These are phyloP conservation scores for Suillus lakei DNA, from an alignment of 768 basidiomycete genomes.

Conservation along the genomic window DNA sequence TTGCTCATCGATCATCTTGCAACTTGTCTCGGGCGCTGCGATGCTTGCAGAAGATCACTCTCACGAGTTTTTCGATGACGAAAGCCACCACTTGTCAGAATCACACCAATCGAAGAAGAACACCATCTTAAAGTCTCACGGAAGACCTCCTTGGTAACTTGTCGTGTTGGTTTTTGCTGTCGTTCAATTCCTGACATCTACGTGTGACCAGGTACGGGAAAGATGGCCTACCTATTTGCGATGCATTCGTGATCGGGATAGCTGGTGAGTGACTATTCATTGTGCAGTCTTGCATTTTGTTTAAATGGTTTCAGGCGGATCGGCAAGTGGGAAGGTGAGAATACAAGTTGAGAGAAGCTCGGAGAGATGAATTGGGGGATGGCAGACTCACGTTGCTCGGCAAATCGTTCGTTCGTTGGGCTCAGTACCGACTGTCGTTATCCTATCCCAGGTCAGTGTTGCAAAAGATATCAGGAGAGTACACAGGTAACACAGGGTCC, in stretches of 20 bases:
- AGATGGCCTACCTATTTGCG: slow-evolving; percentile 68
- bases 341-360: slow-evolving; percentile 1
- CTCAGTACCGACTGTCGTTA: slow-evolving; percentile 87
- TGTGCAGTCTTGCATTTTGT: neutral
- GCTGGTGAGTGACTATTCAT: slow-evolving; percentile 58
- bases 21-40: slow-evolving; percentile 5
- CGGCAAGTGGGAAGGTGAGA: slow-evolving; percentile 83
- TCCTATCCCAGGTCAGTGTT: slow-evolving; percentile 76
- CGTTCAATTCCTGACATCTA: slow-evolving; percentile 17
- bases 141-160: slow-evolving; percentile 79
- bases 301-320: slow-evolving; percentile 59
- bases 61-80: slow-evolving; percentile 26
- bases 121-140: slow-evolving; percentile 80
- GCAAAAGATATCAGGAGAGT: neutral
- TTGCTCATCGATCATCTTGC: neutral
- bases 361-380: slow-evolving; percentile 1
- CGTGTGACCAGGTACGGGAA: slow-evolving; percentile 68
- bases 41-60: slow-evolving; percentile 34
- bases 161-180: slow-evolving; percentile 12
- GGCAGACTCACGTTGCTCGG: slow-evolving; percentile 82
- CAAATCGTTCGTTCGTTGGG: slow-evolving; percentile 82
- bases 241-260: slow-evolving; percentile 85
- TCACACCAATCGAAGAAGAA: slow-evolving; percentile 58
- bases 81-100: slow-evolving; percentile 22
- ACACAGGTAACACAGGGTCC: neutral